phyloP scores from a whole-genome alignment of 75 land plant genomes.

The Adiantum capillusveneris region DNA sequence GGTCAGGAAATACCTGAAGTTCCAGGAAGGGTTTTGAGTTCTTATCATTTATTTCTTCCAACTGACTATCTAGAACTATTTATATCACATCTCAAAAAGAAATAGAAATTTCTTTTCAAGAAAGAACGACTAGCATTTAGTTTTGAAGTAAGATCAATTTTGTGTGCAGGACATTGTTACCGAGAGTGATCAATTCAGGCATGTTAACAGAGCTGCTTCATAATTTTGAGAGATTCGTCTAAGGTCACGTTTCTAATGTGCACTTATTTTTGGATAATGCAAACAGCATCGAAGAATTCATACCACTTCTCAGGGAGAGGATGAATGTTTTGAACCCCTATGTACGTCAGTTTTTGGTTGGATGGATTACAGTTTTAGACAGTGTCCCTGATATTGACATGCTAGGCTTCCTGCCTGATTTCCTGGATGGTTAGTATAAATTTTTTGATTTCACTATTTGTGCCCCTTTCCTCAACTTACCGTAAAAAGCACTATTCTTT shows the following conservation, averaged over 20 bases:
- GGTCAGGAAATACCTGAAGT: constrained; percentile 27
- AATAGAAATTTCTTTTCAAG: too few relatives aligned
- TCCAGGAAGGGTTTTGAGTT: background rate
- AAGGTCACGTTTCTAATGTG: too few relatives aligned
- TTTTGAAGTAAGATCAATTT: too few relatives aligned
- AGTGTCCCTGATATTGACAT: constrained; percentile 99
- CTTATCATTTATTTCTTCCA: too few relatives aligned
- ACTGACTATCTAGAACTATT: too few relatives aligned
- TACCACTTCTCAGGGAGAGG: constrained; percentile 90
- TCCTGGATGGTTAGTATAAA: constrained; percentile 83
- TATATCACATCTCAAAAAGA: too few relatives aligned
- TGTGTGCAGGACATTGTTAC: constrained; percentile 93
- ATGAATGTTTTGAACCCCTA: constrained; percentile 96
- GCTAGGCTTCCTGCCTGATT: constrained; percentile 99
- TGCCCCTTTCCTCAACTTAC: background rate
- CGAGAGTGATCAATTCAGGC: constrained; percentile 99
- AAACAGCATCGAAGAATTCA: constrained; percentile 91
- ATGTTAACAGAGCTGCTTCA: background rate
- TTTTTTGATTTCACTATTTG: background rate
- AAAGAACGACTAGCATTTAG: background rate
- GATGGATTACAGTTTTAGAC: constrained; percentile 99
- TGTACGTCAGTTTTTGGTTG: constrained; percentile 98
- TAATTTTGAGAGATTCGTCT: background rate
- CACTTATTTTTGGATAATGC: too few relatives aligned
- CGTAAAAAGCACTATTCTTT: too few relatives aligned